Evolutionary conservation across 140 eudicot genomes (phyloP).

Genomic region (Ambrosia hybrid): DNA sequence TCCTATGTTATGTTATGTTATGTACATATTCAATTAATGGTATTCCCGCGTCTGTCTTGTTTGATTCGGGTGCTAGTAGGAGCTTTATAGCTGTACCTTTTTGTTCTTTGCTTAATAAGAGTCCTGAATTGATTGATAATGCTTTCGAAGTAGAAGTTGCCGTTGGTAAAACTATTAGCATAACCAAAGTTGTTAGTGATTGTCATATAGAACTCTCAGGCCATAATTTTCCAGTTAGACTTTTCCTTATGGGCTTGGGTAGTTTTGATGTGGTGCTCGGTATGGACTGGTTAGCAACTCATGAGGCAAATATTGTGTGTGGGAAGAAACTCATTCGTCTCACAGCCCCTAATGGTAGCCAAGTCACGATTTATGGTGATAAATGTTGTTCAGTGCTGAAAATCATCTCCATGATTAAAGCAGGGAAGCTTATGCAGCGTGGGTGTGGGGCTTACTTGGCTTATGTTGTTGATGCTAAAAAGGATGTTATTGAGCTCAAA

Average conservation of each 20-base stretch:
- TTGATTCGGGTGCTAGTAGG: neutral
- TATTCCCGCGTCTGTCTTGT: neutral
- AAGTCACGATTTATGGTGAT: neutral
- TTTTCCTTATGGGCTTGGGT: neutral
- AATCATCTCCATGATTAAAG: neutral
- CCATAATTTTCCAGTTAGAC: neutral
- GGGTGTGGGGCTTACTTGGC: neutral
- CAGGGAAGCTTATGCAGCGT: neutral
- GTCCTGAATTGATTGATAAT: neutral
- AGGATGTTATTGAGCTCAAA: neutral
- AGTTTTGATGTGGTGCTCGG: neutral
- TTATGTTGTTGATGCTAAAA: neutral
- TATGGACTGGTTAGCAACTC: neutral
- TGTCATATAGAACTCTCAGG: neutral
- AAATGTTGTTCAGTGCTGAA: neutral
- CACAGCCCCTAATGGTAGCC: neutral
- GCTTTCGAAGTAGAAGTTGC: neutral
- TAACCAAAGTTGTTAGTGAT: neutral
- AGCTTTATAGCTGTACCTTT: neutral
- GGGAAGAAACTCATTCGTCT: neutral
- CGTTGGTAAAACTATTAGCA: neutral
- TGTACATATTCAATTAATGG: neutral
- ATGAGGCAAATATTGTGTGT: neutral
- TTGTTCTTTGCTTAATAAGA: neutral
- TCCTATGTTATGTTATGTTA: no score